These are phyloP conservation scores for Leccinellum luteum DNA, from an alignment of 768 basidiomycete genomes.

Conservation along the genomic window DNA sequence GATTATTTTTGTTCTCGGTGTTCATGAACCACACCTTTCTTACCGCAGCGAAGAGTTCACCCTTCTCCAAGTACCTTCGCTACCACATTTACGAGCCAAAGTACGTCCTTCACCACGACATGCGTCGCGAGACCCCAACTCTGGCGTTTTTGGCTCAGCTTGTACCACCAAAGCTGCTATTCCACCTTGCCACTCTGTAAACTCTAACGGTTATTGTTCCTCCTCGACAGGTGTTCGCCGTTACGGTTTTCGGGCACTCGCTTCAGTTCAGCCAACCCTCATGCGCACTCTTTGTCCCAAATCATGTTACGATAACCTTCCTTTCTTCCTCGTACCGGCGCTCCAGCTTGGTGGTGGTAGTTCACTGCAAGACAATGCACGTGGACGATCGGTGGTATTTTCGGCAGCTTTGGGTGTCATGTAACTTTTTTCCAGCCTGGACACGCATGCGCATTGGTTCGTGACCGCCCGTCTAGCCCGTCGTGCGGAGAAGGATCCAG, in stretches of 20 bases:
- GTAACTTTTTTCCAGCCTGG: slow-evolving; percentile 2
- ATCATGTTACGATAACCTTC: neutral
- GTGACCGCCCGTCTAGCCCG: neutral
- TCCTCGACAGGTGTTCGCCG: neutral
- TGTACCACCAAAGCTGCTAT: neutral
- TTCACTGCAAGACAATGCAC: slow-evolving; percentile 1
- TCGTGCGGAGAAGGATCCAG: neutral
- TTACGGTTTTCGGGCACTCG: neutral
- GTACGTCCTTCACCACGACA: slow-evolving; percentile 1
- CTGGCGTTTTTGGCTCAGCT: slow-evolving; percentile 1
- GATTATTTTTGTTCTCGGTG: neutral
- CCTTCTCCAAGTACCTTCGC: neutral
- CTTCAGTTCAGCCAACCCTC: neutral
- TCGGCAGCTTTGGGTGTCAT: slow-evolving; percentile 1
- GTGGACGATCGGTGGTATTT: slow-evolving; percentile 18
- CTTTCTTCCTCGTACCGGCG: neutral
- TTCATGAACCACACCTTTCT: slow-evolving; percentile 1
- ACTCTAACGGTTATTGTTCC: neutral
- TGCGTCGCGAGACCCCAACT: neutral
- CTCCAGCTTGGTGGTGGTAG: neutral
- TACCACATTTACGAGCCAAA: neutral
- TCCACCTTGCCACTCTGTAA: slow-evolving; percentile 6
- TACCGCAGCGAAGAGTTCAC: neutral
- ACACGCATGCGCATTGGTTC: neutral
- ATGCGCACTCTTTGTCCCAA: slow-evolving; percentile 1